phyloP scores from a whole-genome alignment of 2,329 filamentous ascomycete genomes.

The Xylaria sp. region DNA sequence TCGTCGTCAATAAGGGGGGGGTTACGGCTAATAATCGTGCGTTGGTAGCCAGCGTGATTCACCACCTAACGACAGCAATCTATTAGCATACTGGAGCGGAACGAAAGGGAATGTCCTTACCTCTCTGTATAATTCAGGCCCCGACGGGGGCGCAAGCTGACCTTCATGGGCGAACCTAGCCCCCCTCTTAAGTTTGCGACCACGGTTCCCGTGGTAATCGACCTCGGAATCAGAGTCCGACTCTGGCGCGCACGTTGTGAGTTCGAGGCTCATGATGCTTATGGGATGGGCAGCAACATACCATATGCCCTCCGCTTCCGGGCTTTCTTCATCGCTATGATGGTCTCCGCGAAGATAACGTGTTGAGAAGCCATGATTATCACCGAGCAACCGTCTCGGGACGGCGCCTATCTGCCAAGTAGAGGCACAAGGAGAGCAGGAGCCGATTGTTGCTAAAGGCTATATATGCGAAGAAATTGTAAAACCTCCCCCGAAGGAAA shows the following conservation, averaged over 20 bases:
- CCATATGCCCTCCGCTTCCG: slow-evolving; percentile 73
- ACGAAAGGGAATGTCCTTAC: slow-evolving; percentile 56
- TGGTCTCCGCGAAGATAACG: slow-evolving; percentile 72
- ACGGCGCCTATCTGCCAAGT: slow-evolving; percentile 5
- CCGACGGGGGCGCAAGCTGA: slow-evolving; percentile 73
- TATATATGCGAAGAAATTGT: background rate
- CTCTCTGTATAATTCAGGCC: slow-evolving; percentile 77
- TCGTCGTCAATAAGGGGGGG: slow-evolving; percentile 80
- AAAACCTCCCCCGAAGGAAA: background rate
- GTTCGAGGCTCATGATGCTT: slow-evolving; percentile 30
- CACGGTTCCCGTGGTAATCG: slow-evolving; percentile 76
- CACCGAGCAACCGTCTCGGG: slow-evolving; percentile 20
- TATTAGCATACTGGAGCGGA: slow-evolving; percentile 32
- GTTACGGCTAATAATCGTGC: slow-evolving; percentile 79
- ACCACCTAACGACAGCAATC: slow-evolving; percentile 64
- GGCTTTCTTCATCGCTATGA: slow-evolving; percentile 74
- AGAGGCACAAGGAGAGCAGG: slow-evolving; percentile 2
- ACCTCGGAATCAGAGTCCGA: slow-evolving; percentile 82
- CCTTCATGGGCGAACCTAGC: slow-evolving; percentile 77
- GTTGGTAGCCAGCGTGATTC: slow-evolving; percentile 77
- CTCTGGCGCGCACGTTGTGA: slow-evolving; percentile 61
- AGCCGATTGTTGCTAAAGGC: background rate
- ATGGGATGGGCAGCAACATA: slow-evolving; percentile 50
- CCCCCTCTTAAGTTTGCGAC: slow-evolving; percentile 81
- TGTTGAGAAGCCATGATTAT: slow-evolving; percentile 62